phyloP scores from a whole-genome alignment of 768 basidiomycete species.

The Austroboletus festivus region DNA sequence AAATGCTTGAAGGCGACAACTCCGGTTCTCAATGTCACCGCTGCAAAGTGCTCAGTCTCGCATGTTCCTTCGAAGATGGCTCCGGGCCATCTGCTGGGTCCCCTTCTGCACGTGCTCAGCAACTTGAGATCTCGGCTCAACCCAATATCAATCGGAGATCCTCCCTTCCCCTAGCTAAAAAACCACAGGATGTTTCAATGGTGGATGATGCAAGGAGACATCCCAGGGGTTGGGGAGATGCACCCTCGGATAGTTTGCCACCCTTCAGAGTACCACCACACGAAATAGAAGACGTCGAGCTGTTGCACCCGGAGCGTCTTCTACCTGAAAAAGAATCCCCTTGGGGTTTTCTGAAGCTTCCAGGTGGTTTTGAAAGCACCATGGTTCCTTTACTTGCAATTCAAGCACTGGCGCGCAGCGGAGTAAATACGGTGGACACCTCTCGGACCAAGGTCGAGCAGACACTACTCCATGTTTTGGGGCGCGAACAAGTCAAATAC shows the following conservation, averaged over 20 bases:
- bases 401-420: slow-evolving; percentile 37
- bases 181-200: slow-evolving; percentile 14
- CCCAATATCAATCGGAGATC: slow-evolving; percentile 23
- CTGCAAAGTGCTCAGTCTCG: slow-evolving; percentile 45
- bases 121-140: slow-evolving; percentile 19
- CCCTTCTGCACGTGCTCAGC: slow-evolving; percentile 19
- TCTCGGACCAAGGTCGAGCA: slow-evolving; percentile 23
- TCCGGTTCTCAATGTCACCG: slow-evolving; percentile 43
- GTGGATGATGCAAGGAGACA: slow-evolving; percentile 24
- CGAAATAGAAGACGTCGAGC: slow-evolving; percentile 28
- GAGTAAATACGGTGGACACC: slow-evolving; percentile 21
- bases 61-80: slow-evolving; percentile 45
- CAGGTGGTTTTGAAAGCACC: slow-evolving; percentile 42
- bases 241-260: slow-evolving; percentile 11
- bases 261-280: slow-evolving; percentile 18
- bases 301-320: slow-evolving; percentile 35
- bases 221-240: slow-evolving; percentile 20
- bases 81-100: slow-evolving; percentile 14
- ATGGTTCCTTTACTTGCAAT: slow-evolving; percentile 46
- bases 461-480: slow-evolving; percentile 32
- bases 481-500: slow-evolving; percentile 33
- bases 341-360: slow-evolving; percentile 38
- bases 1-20: slow-evolving; percentile 42
- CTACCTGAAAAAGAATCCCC: slow-evolving; percentile 34
- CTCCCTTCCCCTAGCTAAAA: slow-evolving; percentile 20